Evolutionary conservation across 352 stramenopile genomes (phyloP).

Genomic region (Pythium insidiosum): DNA sequence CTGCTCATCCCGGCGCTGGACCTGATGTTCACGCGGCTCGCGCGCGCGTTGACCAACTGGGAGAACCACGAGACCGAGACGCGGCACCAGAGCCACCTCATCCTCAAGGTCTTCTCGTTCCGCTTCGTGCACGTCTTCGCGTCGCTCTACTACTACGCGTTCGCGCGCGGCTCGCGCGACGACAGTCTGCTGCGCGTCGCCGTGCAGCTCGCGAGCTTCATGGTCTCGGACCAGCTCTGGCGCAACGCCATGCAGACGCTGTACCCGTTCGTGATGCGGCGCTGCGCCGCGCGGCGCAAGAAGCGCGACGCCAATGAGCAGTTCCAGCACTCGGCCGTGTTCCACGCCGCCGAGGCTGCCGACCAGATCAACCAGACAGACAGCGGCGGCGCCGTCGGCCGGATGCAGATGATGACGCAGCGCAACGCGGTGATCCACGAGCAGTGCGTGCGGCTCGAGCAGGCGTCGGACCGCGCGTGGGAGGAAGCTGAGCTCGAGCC

Average conservation of each 20-base stretch:
- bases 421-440: conserved; percentile 62
- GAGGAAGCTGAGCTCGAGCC: conserved; percentile 86
- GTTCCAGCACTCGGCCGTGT: conserved; percentile 54
- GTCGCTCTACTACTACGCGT: conserved; percentile 96
- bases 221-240: conserved; percentile 91
- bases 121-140: conserved; percentile 96
- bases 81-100: conserved; percentile 87
- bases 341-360: conserved; percentile 20
- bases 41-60: conserved; percentile 89
- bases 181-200: conserved; percentile 85
- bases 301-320: conserved; percentile 49
- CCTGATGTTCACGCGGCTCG: conserved; percentile 78
- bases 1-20: conserved; percentile 79
- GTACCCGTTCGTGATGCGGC: conserved; percentile 58
- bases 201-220: conserved; percentile 91
- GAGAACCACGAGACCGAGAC: conserved; percentile 89
- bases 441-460: conserved; percentile 73
- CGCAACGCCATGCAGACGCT: conserved; percentile 90
- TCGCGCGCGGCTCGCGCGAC: conserved; percentile 26
- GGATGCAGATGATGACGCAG: conserved; percentile 1
- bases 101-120: conserved; percentile 98
- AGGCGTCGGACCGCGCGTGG: conserved; percentile 78
- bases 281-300: conserved; percentile 33
- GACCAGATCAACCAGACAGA: neutral
- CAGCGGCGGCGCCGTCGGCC: neutral